Percentiles rank a stretch among this genome's conserved stretches.
These are phyloP conservation scores for Prunus mume DNA, from an alignment of 306 rosid genomes.

Conservation along the genomic window DNA sequence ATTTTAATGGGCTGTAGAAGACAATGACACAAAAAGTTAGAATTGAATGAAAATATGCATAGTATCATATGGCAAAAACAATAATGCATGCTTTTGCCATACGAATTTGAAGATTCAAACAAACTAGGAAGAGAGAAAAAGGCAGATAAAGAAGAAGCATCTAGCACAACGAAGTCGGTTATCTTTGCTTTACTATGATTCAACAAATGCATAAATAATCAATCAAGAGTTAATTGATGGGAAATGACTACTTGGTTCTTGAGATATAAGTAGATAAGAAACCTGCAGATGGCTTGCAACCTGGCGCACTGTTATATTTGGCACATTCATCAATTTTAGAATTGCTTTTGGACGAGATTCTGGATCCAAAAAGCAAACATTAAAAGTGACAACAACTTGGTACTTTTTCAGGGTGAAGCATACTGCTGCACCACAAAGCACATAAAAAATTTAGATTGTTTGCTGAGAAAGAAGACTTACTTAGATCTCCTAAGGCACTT, in stretches of 20 bases:
- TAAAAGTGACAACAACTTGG: not conserved
- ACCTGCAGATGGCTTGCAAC: conserved; percentile 67
- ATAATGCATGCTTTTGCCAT: too few species aligned
- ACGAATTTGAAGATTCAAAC: too few species aligned
- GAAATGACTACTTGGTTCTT: not conserved
- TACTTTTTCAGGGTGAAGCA: not conserved
- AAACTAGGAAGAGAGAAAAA: too few species aligned
- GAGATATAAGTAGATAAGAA: conserved; percentile 14
- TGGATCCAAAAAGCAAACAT: conserved; percentile 12
- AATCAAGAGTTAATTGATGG: not conserved
- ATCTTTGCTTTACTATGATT: not conserved
- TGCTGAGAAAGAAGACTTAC: conserved; percentile 26
- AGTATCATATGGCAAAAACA: too few species aligned
- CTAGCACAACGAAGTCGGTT: too few species aligned
- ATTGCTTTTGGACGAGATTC: conserved; percentile 50
- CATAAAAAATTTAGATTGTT: not conserved
- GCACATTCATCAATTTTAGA: conserved; percentile 34
- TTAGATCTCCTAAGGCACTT: conserved; percentile 30
- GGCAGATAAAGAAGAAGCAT: too few species aligned
- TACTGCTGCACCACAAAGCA: conserved; percentile 1
- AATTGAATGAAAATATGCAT: not conserved
- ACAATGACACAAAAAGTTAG: too few species aligned
- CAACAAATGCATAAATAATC: conserved; percentile 5
- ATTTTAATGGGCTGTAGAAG: too few species aligned
- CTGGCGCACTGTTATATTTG: conserved; percentile 39